Base-by-base conservation (phyloP, 164 flowering plant genomes). In the Vitis rotundifolia region DNA sequence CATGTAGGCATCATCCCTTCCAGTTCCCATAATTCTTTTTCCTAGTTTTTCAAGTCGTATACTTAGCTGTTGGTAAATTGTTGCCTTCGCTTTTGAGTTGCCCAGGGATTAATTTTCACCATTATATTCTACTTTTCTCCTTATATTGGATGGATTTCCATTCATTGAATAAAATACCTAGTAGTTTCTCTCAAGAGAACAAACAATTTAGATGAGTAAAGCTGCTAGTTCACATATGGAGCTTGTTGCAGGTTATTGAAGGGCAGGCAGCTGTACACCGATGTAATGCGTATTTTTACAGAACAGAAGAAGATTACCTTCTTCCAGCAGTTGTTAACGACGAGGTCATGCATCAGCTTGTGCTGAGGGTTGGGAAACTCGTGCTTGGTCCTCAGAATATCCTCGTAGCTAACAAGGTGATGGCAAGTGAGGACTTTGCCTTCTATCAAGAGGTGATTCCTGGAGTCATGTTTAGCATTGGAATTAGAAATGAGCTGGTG, bases 401-500 rank as follows among this genome's bases (percentile, higher is more conserved):
- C 2, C 65, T 50, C 68, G 37, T 31, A 10, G 87, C 67, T 9
- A 50, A 71, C 10, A 86, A 78, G 74, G 76, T 85, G 62, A 87
- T 92, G 98, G 98, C 93, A 15, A 91, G 92, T 11, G 98, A 94
- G 68, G 98, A 94, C 71, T 94, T 94, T 60, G 89, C 91, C 60
- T 92, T 91, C 81, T 92, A 91, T 66, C 91, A 85, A 60, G 75
- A 91, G 76, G 13, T 70, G 78, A 85, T 92, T 59, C 95, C 97
- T 8, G 97, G 95, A 60, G 80, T 76, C 8, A 80, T 94, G 81
- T 71, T 89, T 28, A 57, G 71, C 60, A 76, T 94, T 55, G 98
- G 98, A 47, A 90, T 92, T 31, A 71, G 91, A 70, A 94, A 94
- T 63, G 90, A 87, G 75, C 63, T 68, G 49, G 16, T 82, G 65